Base-by-base conservation (phyloP, 1,284 basidiomycete genomes). In the Microbotryum silenes-acaulis region DNA sequence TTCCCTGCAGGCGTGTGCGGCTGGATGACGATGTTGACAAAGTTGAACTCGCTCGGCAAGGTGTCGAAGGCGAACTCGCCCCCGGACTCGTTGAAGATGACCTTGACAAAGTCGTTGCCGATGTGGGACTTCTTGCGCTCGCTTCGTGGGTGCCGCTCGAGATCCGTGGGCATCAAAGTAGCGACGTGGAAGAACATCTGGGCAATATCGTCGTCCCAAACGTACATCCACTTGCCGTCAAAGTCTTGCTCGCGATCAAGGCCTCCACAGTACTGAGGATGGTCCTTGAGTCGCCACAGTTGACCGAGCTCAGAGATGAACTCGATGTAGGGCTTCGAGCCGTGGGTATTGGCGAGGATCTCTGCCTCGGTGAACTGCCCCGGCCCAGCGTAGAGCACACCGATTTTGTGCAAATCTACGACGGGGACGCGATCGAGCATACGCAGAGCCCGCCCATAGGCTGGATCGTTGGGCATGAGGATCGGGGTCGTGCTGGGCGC, bases 121-220 rank as follows among this genome's bases (percentile, higher is more conserved):
- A 97, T 90, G 71, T 93, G 88, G 20, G 86, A 81, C 75, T 96
- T 96, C 79, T 97, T 97, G 79, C 84, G 81, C 63, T 83, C 85
- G 72, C 81, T 85, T 55, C 83, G 80, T 0, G 83, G 82, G 72
- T 91, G 87, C 58, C 81, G 75, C 7, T 81, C 74, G 48, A 55
- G 65, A n/a, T 79, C 75, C 56, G 84, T 87, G 3, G 96, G 96
- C 96, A 98, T 98, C 77, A 99, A 85, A 1, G 96, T 98, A 3
- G 94, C 89, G 1, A 91, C 88, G 76, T 98, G 96, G 75, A 91
- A 99, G 57, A 97, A 81, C 62, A 97, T 85, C 74, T 98, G 96
- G 20, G 88, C 86, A 51, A 97, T 93, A 72, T 97, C 92, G 75
- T 99, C 92, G 87, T 91, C 93, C 93, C 94, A 98, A 0, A 93